A percentile compares a stretch with the other conserved stretches of the same genome.
Evolutionary conservation across 2,329 filamentous ascomycete species (phyloP).

Genomic region (Elsinoe australis): DNA sequence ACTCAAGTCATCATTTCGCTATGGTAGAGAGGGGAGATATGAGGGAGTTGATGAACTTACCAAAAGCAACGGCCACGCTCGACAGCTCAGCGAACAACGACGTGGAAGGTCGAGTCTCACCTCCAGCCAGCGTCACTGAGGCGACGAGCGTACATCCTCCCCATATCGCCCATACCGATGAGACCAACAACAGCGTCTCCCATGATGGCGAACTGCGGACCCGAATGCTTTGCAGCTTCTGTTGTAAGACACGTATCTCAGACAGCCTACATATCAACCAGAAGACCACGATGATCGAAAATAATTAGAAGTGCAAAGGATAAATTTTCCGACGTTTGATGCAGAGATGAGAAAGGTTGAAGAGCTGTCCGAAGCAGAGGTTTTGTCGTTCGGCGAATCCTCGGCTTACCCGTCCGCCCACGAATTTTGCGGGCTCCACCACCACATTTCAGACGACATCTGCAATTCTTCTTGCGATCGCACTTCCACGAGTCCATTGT

Average conservation of each 20-base stretch:
- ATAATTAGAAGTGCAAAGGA: neutral
- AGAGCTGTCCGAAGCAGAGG: slow-evolving; percentile 14
- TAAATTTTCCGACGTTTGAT: neutral
- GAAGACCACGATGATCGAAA: neutral
- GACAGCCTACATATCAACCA: too few species aligned
- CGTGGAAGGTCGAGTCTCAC: slow-evolving; percentile 48
- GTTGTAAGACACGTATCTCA: too few species aligned
- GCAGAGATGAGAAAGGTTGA: slow-evolving; percentile 8
- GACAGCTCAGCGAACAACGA: neutral
- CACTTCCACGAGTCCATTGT: slow-evolving; percentile 16
- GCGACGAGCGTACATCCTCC: slow-evolving; percentile 90
- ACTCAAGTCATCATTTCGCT: slow-evolving; percentile 96
- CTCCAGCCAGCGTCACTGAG: slow-evolving; percentile 92
- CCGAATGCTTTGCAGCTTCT: too few species aligned
- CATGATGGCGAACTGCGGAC: slow-evolving; percentile 45
- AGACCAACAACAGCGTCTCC: slow-evolving; percentile 75
- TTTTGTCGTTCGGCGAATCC: slow-evolving; percentile 17
- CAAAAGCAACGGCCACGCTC: slow-evolving; percentile 22
- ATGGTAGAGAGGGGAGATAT: slow-evolving; percentile 28
- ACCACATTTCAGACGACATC: neutral
- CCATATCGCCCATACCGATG: slow-evolving; percentile 99
- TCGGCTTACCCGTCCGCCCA: slow-evolving; percentile 11
- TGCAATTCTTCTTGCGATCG: slow-evolving; percentile 5
- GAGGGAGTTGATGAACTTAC: slow-evolving; percentile 29
- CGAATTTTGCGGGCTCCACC: slow-evolving; percentile 15